These are phyloP conservation scores for Mercurialis annua DNA, from an alignment of 345 rosid species.

Conservation along the genomic window DNA sequence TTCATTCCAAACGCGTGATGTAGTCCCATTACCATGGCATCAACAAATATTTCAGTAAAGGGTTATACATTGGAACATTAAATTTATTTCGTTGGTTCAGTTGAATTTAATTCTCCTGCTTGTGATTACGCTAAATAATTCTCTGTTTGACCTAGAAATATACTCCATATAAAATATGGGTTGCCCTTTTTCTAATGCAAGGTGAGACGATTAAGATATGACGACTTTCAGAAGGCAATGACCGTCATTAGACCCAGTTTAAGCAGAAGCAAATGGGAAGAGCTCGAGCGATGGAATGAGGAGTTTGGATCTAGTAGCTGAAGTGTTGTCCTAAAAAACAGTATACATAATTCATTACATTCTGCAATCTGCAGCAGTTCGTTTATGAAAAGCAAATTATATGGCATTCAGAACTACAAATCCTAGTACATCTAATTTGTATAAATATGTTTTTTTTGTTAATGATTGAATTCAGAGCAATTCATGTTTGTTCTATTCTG, in stretches of 20 bases:
- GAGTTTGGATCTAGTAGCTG: constrained; percentile 71
- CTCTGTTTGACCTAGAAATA: not conserved
- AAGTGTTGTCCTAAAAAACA: constrained; percentile 2
- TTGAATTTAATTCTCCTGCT: not conserved
- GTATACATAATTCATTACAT: no score
- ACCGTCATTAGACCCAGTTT: constrained; percentile 83
- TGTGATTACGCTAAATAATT: no score
- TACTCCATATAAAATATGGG: not conserved
- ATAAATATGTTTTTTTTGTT: not conserved
- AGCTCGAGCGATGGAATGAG: constrained; percentile 81
- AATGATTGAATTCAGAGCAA: no score
- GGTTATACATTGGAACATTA: no score
- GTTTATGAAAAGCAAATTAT: no score
- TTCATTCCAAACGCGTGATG: not conserved
- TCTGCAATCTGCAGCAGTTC: no score
- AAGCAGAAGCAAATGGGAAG: constrained; percentile 87
- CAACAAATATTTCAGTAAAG: no score
- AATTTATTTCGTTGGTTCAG: not conserved
- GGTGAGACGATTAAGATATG: constrained; percentile 76
- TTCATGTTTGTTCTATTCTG: not conserved
- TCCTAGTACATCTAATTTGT: no score
- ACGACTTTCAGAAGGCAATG: constrained; percentile 81
- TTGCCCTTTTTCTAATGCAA: constrained; percentile 23
- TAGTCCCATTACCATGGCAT: not conserved
- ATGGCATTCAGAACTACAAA: no score